phyloP scores from a whole-genome alignment of 805 yeast species.

The Candida suzukii region DNA sequence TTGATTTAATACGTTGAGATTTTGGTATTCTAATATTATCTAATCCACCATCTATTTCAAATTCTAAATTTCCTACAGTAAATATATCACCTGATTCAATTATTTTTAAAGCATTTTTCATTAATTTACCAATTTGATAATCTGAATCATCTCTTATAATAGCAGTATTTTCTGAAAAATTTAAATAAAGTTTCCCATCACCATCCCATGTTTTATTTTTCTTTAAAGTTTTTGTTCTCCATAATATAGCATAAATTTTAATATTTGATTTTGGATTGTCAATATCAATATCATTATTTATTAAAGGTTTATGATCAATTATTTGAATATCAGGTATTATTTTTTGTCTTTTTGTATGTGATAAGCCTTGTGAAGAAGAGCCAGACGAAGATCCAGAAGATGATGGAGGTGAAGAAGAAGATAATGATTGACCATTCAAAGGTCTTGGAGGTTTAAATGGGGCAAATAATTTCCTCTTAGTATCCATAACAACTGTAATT shows the following conservation, averaged over 20 bases:
- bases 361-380: neutral
- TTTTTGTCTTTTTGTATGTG: too few relatives aligned
- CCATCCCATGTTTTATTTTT: conserved; percentile 95
- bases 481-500: too few relatives aligned
- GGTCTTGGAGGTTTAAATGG: neutral
- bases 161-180: conserved; percentile 11
- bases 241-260: conserved; percentile 36
- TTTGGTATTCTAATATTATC: neutral
- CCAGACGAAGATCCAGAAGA: neutral
- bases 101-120: conserved; percentile 11
- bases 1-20: too few relatives aligned
- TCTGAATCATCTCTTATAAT: conserved; percentile 24
- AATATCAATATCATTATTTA: too few relatives aligned
- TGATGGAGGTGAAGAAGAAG: neutral
- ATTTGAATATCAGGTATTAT: too few relatives aligned
- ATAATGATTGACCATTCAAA: neutral
- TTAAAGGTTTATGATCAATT: too few relatives aligned
- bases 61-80: conserved; percentile 51
- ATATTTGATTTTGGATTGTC: neutral
- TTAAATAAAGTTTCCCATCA: conserved; percentile 56
- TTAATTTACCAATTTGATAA: conserved; percentile 12
- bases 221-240: conserved; percentile 65
- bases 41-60: conserved; percentile 49
- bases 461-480: neutral
- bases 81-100: conserved; percentile 22